Evolutionary conservation across 306 rosid species (phyloP).

Genomic region (Fagus crenata): DNA sequence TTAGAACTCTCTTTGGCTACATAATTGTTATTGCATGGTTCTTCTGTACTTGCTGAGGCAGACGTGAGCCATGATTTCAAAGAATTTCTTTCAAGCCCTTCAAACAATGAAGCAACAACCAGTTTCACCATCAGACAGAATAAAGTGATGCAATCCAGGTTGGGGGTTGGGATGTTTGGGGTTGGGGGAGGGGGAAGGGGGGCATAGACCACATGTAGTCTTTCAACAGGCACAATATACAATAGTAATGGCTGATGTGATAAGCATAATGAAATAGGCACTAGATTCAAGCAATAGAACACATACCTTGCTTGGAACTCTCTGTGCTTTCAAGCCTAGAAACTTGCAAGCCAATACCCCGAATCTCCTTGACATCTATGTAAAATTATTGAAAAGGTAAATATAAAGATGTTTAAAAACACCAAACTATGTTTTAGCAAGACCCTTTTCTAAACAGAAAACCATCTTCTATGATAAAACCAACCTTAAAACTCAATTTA

Average conservation of each 20-base stretch:
- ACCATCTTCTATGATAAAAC: too few relatives aligned
- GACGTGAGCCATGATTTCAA: slow-evolving; percentile 76
- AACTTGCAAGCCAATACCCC: slow-evolving; percentile 94
- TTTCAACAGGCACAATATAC: slow-evolving; percentile 10
- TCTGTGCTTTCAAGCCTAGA: slow-evolving; percentile 75
- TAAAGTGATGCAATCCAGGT: slow-evolving; percentile 22
- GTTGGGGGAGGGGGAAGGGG: too few relatives aligned
- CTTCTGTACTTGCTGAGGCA: slow-evolving; percentile 46
- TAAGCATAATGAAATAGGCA: background rate
- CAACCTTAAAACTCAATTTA: background rate
- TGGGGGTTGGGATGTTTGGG: background rate
- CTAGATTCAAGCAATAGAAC: background rate
- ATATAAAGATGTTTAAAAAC: background rate
- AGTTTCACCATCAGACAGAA: slow-evolving; percentile 14
- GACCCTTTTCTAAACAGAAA: too few relatives aligned
- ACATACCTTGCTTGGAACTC: slow-evolving; percentile 68
- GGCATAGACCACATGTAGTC: slow-evolving; percentile 7
- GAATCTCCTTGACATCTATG: slow-evolving; percentile 86
- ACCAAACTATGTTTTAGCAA: background rate
- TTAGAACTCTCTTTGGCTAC: slow-evolving; percentile 14
- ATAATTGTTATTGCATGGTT: slow-evolving; percentile 22
- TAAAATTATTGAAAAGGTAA: slow-evolving; percentile 33
- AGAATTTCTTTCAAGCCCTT: slow-evolving; percentile 53
- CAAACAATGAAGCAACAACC: slow-evolving; percentile 24
- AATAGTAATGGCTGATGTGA: slow-evolving; percentile 9